Conservation (phyloP, 2,329 filamentous ascomycete species). For the Alternaria longipes region DNA sequence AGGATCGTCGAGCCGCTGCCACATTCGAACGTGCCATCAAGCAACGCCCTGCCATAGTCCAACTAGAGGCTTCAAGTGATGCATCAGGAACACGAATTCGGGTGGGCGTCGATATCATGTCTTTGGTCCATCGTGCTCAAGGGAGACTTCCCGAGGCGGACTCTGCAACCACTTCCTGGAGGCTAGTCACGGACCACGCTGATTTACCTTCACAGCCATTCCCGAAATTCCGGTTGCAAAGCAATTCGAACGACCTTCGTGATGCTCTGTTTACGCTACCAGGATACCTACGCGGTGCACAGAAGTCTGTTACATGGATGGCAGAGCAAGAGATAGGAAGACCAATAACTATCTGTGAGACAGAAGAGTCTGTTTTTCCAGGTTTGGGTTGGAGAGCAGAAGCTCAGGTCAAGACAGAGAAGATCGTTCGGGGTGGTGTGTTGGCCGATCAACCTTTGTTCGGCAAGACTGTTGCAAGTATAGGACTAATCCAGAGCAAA, state of each 20-base stretch:
- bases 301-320: constrained; percentile 70
- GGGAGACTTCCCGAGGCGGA: constrained; percentile 38
- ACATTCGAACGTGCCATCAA: constrained; percentile 63
- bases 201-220: constrained; percentile 46
- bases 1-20: constrained; percentile 58
- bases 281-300: constrained; percentile 59
- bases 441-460: constrained; percentile 72
- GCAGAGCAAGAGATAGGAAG: constrained; percentile 59
- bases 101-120: constrained; percentile 53
- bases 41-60: constrained; percentile 49
- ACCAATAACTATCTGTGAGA: constrained; percentile 54
- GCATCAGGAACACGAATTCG: constrained; percentile 48
- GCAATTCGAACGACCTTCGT: constrained; percentile 50
- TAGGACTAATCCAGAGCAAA: constrained; percentile 64
- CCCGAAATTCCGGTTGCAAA: constrained; percentile 54
- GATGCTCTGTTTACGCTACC: constrained; percentile 44
- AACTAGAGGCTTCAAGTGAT: constrained; percentile 24
- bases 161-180: constrained; percentile 52
- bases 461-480: constrained; percentile 70
- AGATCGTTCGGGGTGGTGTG: constrained; percentile 65
- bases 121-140: constrained; percentile 56
- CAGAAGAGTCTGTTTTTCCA: constrained; percentile 64
- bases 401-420: constrained; percentile 57
- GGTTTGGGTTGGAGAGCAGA: constrained; percentile 67
- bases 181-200: constrained; percentile 58